Percentiles rank a stretch among this genome's conserved stretches.
Evolutionary conservation across 495 filamentous ascomycete species (phyloP).

Genomic region (Lasiosphaeriaceae sp.): DNA sequence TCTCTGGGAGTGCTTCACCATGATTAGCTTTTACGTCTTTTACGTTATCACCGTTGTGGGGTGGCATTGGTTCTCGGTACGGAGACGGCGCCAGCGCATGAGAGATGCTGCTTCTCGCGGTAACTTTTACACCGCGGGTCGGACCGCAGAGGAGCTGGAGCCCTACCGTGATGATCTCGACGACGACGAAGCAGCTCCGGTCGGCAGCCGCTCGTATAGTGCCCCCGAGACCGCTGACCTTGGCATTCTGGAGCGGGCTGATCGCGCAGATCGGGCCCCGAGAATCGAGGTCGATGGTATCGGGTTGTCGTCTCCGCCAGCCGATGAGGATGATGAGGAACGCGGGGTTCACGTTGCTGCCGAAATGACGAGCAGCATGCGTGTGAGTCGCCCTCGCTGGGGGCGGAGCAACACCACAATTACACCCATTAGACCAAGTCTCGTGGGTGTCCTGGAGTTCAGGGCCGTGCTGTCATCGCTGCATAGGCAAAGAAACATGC

Average conservation of each 20-base stretch:
- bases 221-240: conserved; percentile 59
- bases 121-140: conserved; percentile 59
- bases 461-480: conserved; percentile 80
- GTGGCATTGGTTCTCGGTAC: conserved; percentile 84
- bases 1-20: conserved; percentile 81
- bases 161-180: conserved; percentile 52
- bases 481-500: conserved; percentile 70
- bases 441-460: conserved; percentile 93
- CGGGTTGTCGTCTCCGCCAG: conserved; percentile 47
- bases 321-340: conserved; percentile 71
- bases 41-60: conserved; percentile 85
- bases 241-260: conserved; percentile 61
- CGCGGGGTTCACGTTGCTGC: conserved; percentile 67
- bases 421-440: conserved; percentile 82
- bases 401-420: conserved; percentile 67
- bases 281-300: conserved; percentile 47
- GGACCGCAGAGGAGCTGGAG: conserved; percentile 57
- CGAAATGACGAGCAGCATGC: conserved; percentile 91
- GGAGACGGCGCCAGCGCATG: conserved; percentile 54
- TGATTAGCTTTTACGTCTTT: conserved; percentile 90
- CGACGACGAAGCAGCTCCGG: conserved; percentile 50
- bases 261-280: conserved; percentile 15
- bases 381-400: conserved; percentile 67
- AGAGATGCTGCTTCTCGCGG: conserved; percentile 67
- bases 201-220: conserved; percentile 42